Evolutionary conservation across 1,284 basidiomycete genomes (phyloP).

Genomic region (Puccinia polysora): DNA sequence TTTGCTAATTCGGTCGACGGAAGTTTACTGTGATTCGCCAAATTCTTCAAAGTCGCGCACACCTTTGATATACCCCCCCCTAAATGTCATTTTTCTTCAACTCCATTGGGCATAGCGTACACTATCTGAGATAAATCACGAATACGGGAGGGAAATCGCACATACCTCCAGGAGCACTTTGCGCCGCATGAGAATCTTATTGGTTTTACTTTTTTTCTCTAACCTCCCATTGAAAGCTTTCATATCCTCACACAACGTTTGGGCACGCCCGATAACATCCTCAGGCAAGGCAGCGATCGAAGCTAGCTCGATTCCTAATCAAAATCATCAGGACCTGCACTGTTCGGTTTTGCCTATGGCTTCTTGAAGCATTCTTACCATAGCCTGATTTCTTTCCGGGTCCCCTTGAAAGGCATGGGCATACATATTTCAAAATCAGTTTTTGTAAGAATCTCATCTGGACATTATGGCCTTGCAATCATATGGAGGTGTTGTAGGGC

Average conservation of each 20-base stretch:
- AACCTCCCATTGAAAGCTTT: background rate
- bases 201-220: constrained; percentile 9
- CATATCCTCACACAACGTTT: constrained; percentile 4
- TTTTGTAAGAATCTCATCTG: too few relatives aligned
- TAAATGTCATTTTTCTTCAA: background rate
- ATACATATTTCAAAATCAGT: background rate
- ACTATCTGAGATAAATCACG: background rate
- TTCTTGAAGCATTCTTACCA: background rate
- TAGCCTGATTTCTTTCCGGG: constrained; percentile 29
- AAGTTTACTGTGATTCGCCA: constrained; percentile 38
- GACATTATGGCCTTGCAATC: background rate
- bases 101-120: background rate
- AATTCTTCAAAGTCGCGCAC: constrained; percentile 19
- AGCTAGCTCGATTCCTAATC: constrained; percentile 37
- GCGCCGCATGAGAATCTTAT: constrained; percentile 9
- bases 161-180: constrained; percentile 36
- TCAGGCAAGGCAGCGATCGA: constrained; percentile 33
- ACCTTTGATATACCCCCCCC: background rate
- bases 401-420: background rate
- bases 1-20: constrained; percentile 14
- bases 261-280: constrained; percentile 27
- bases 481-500: background rate
- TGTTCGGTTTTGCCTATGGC: background rate
- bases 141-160: too few relatives aligned
- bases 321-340: background rate